Evolutionary conservation across 2,329 filamentous ascomycete species (phyloP).

Genomic region (Cladosporium sp.): DNA sequence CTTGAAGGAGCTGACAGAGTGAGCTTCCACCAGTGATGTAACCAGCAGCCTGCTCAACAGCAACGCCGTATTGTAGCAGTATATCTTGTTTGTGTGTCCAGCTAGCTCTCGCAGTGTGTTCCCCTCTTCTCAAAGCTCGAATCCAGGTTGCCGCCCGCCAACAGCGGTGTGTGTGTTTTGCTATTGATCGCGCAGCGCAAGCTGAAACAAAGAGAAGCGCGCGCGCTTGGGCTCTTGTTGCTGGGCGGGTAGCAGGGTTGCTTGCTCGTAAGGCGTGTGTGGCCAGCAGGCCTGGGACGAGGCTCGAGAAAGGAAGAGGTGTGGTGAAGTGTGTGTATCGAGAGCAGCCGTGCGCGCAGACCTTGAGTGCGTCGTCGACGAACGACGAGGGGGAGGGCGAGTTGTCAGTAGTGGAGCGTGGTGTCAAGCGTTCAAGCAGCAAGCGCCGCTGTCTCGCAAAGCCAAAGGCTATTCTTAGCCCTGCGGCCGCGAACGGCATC

Average conservation of each 20-base stretch:
- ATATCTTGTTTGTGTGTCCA: too few species aligned
- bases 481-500: not conserved
- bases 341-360: not conserved
- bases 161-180: not conserved
- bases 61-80: too few species aligned
- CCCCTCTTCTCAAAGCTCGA: not conserved
- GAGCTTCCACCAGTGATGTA: too few species aligned
- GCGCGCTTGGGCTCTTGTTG: slow-evolving; percentile 2
- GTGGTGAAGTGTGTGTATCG: not conserved
- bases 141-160: not conserved
- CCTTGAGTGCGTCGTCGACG: slow-evolving; percentile 2
- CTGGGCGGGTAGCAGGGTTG: slow-evolving; percentile 1
- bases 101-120: too few species aligned
- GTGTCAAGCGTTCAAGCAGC: slow-evolving; percentile 1
- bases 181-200: slow-evolving; percentile 11
- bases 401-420: not conserved
- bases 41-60: too few species aligned
- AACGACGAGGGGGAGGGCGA: slow-evolving; percentile 6
- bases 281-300: not conserved
- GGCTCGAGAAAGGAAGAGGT: not conserved
- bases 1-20: too few species aligned
- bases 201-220: slow-evolving; percentile 13
- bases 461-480: not conserved
- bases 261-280: not conserved
- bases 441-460: not conserved